phyloP scores from a whole-genome alignment of 257 asterid genomes.

The Plantago ovata region DNA sequence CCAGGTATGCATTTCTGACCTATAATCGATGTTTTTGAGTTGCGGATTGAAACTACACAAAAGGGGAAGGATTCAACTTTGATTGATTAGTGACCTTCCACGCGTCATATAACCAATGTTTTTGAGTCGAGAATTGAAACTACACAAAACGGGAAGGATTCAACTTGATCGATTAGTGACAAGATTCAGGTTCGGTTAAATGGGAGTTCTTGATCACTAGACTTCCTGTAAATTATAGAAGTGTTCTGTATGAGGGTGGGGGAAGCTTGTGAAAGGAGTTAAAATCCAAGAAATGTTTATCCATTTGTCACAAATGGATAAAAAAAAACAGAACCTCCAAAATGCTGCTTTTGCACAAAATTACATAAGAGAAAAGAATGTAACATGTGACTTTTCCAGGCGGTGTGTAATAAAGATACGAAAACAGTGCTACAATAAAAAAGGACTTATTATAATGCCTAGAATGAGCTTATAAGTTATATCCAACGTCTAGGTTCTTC shows the following conservation, averaged over 20 bases:
- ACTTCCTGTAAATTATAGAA: too few relatives aligned
- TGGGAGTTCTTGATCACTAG: too few relatives aligned
- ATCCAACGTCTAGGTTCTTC: slow-evolving; percentile 24
- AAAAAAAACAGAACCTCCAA: slow-evolving; percentile 38
- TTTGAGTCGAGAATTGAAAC: too few relatives aligned
- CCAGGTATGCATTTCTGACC: not conserved
- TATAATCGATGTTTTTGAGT: too few relatives aligned
- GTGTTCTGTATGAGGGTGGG: not conserved
- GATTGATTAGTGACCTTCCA: not conserved
- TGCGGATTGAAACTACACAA: too few relatives aligned
- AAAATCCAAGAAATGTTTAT: slow-evolving; percentile 34
- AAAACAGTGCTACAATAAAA: slow-evolving; percentile 27
- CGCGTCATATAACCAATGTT: too few relatives aligned
- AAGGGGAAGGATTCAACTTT: not conserved
- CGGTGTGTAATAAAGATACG: slow-evolving; percentile 26
- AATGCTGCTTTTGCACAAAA: slow-evolving; percentile 35
- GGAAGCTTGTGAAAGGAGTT: slow-evolving; percentile 15
- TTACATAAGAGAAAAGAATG: slow-evolving; percentile 1
- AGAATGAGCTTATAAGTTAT: not conserved
- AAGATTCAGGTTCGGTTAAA: too few relatives aligned
- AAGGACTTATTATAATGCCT: not conserved
- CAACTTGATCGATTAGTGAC: too few relatives aligned
- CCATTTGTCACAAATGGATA: too few relatives aligned
- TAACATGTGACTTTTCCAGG: slow-evolving; percentile 18
- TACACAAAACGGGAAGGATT: too few relatives aligned